These are phyloP conservation scores for Neonectria ditissima DNA, from an alignment of 2,329 filamentous ascomycete species.

Conservation along the genomic window DNA sequence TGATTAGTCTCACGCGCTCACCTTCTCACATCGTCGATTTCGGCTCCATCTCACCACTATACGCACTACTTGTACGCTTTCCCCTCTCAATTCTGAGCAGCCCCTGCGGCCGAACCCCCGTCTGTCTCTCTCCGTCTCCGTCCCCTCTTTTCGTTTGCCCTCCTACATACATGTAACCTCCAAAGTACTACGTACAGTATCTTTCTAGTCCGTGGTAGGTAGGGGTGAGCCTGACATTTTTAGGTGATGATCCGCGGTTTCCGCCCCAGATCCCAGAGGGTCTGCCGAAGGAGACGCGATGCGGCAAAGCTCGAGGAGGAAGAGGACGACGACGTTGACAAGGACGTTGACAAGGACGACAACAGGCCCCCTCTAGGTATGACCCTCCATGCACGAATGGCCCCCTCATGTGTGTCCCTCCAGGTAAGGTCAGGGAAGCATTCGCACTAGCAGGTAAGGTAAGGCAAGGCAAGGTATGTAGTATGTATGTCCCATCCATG, in stretches of 20 bases:
- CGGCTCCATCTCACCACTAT: conserved; percentile 10
- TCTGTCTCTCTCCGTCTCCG: conserved; percentile 7
- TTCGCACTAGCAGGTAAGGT: background rate
- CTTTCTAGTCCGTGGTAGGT: conserved; percentile 23
- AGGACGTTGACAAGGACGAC: conserved; percentile 4
- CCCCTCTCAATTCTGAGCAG: conserved; percentile 12
- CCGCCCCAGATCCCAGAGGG: conserved; percentile 26
- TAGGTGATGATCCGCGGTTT: conserved; percentile 39
- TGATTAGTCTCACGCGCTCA: conserved; percentile 18
- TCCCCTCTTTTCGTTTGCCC: conserved; percentile 17
- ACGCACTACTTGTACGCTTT: background rate
- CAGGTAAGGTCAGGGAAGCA: background rate
- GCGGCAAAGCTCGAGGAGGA: conserved; percentile 17
- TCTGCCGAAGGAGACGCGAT: conserved; percentile 14
- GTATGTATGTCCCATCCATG: background rate
- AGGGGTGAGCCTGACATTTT: conserved; percentile 30
- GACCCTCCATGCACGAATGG: too few relatives aligned
- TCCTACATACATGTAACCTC: background rate
- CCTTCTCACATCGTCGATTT: conserved; percentile 19
- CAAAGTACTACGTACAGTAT: conserved; percentile 20
- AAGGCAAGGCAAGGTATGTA: background rate
- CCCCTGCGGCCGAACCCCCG: conserved; percentile 16
- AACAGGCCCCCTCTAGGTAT: background rate
- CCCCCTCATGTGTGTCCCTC: background rate
- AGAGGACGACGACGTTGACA: conserved; percentile 9